Percentiles rank a stretch among this genome's conserved stretches.
Evolutionary conservation across 495 filamentous ascomycete genomes (phyloP).

Genomic region (Rusavskia elegans): DNA sequence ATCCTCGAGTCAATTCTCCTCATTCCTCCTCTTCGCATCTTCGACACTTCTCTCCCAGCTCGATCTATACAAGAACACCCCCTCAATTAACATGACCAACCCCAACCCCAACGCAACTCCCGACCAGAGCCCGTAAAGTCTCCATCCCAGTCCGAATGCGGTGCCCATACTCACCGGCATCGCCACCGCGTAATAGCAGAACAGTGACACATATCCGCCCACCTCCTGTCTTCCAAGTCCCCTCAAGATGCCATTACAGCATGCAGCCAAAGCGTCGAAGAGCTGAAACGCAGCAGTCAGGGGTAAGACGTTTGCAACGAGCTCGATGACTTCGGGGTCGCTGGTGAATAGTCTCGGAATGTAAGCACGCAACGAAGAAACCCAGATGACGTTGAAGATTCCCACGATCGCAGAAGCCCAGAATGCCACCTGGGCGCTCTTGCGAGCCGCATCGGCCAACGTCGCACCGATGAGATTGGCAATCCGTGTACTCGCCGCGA

Average conservation of each 20-base stretch:
- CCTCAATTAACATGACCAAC: slow-evolving; percentile 47
- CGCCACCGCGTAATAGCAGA: slow-evolving; percentile 71
- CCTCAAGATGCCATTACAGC: slow-evolving; percentile 67
- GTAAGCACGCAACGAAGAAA: slow-evolving; percentile 44
- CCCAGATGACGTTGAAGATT: slow-evolving; percentile 53
- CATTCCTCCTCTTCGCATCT: slow-evolving; percentile 56
- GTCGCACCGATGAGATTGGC: slow-evolving; percentile 55
- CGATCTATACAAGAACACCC: slow-evolving; percentile 44
- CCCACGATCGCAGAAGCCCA: slow-evolving; percentile 51
- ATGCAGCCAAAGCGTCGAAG: slow-evolving; percentile 63
- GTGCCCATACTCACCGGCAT: slow-evolving; percentile 70
- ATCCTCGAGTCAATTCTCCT: slow-evolving; percentile 27
- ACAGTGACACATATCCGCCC: slow-evolving; percentile 73
- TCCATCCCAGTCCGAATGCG: slow-evolving; percentile 57
- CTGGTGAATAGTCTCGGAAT: slow-evolving; percentile 68
- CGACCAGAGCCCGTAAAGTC: slow-evolving; percentile 62
- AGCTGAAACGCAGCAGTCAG: slow-evolving; percentile 76
- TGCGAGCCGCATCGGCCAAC: slow-evolving; percentile 52
- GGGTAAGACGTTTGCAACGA: slow-evolving; percentile 60
- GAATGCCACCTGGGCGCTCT: slow-evolving; percentile 52
- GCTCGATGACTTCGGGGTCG: slow-evolving; percentile 59
- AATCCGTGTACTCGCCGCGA: slow-evolving; percentile 46
- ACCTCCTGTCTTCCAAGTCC: slow-evolving; percentile 77
- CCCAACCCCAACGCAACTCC: slow-evolving; percentile 53
- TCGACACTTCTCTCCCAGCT: slow-evolving; percentile 61